Percentiles rank a stretch among this genome's conserved stretches.
Evolutionary conservation across 768 basidiomycete genomes (phyloP).

Genomic region (Coprinopsis sp.): DNA sequence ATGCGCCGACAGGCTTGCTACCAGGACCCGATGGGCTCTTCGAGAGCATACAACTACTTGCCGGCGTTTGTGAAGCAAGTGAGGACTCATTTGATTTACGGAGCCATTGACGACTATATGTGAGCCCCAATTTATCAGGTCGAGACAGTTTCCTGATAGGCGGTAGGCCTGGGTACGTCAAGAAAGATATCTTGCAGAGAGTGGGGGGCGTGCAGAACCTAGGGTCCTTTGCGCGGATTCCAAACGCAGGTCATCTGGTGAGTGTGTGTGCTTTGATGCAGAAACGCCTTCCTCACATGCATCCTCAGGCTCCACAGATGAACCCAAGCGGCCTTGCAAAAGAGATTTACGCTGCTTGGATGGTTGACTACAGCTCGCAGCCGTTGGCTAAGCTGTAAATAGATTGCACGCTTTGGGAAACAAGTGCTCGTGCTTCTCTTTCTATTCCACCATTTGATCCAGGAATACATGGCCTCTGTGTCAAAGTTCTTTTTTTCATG

Average conservation of each 20-base stretch:
- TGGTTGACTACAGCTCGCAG: no score
- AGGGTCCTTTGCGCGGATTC: slow-evolving; percentile 33
- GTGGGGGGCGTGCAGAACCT: slow-evolving; percentile 33
- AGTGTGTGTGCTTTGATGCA: slow-evolving; percentile 6
- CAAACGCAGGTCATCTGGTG: slow-evolving; percentile 40
- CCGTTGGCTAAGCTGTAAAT: no score
- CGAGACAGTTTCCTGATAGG: background rate
- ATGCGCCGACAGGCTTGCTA: slow-evolving; percentile 34
- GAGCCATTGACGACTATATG: slow-evolving; percentile 41
- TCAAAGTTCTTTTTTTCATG: no score
- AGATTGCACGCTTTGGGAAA: no score
- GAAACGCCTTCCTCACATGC: background rate
- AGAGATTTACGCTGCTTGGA: slow-evolving; percentile 28
- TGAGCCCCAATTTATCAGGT: slow-evolving; percentile 12
- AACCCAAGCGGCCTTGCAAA: slow-evolving; percentile 28
- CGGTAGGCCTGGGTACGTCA: slow-evolving; percentile 28
- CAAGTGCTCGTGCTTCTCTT: no score
- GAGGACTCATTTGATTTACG: slow-evolving; percentile 45
- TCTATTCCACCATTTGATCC: no score
- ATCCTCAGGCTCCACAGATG: slow-evolving; percentile 24
- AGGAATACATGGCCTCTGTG: no score
- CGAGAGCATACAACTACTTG: slow-evolving; percentile 32
- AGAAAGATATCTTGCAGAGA: slow-evolving; percentile 32
- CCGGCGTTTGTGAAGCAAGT: slow-evolving; percentile 24
- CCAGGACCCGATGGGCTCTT: slow-evolving; percentile 30